phyloP scores from a whole-genome alignment of 164 flowering plant genomes.

The Chimonanthus praecox region DNA sequence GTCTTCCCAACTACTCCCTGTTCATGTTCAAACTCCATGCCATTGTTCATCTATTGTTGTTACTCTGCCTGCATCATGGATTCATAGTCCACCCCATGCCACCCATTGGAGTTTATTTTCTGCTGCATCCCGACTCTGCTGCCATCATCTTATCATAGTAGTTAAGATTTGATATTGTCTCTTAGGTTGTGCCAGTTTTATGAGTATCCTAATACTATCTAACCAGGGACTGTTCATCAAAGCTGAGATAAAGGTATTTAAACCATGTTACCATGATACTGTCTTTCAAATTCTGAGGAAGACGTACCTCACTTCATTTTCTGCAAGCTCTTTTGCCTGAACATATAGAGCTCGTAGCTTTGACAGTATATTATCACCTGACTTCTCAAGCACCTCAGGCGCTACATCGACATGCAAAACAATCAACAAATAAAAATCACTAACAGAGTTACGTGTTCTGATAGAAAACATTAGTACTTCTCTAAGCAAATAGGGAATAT shows the following conservation, averaged over 20 bases:
- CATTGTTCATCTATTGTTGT: too few species aligned
- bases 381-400: slow-evolving; percentile 89
- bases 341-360: slow-evolving; percentile 56
- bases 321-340: slow-evolving; percentile 80
- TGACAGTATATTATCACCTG: slow-evolving; percentile 61
- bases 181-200: too few species aligned
- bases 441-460: neutral
- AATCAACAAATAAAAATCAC: neutral
- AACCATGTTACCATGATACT: neutral
- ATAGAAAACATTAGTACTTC: neutral
- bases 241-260: slow-evolving; percentile 4
- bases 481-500: neutral
- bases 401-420: slow-evolving; percentile 39
- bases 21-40: too few species aligned
- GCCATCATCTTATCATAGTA: too few species aligned
- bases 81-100: too few species aligned
- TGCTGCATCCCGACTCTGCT: too few species aligned
- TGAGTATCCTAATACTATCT: too few species aligned
- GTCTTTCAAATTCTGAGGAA: neutral
- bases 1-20: too few species aligned
- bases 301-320: slow-evolving; percentile 62
- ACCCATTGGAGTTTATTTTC: too few species aligned
- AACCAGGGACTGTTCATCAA: neutral
- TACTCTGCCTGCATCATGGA: too few species aligned
- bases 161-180: too few species aligned